Evolutionary conservation across 2,329 filamentous ascomycete species (phyloP).

Genomic region (Aphanocladium album): DNA sequence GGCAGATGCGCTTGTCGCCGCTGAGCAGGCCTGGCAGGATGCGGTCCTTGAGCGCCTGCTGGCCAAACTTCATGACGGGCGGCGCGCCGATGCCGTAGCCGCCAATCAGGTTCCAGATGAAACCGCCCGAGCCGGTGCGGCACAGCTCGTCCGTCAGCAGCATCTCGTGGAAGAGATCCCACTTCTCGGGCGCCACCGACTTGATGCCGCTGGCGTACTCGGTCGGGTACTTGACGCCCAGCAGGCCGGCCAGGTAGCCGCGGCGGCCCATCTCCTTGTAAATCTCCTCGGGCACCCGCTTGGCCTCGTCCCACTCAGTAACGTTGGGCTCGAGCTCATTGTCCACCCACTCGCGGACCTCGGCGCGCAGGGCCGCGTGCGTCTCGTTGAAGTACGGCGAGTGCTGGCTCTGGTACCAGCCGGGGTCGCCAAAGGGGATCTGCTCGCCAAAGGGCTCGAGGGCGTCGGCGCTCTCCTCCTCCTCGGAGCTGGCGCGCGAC

Average conservation of each 20-base stretch:
- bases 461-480: conserved; percentile 57
- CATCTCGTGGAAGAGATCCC: conserved; percentile 98
- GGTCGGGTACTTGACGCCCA: conserved; percentile 77
- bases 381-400: conserved; percentile 95
- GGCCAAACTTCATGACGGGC: conserved; percentile 86
- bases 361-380: conserved; percentile 83
- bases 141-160: conserved; percentile 92
- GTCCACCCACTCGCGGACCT: conserved; percentile 90
- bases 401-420: conserved; percentile 94
- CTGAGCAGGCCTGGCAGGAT: conserved; percentile 83
- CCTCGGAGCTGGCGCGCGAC: conserved; percentile 21
- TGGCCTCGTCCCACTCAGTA: conserved; percentile 94
- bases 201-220: conserved; percentile 67
- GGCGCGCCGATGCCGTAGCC: conserved; percentile 96
- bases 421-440: conserved; percentile 87
- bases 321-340: conserved; percentile 85
- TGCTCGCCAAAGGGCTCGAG: conserved; percentile 81
- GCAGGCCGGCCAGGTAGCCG: conserved; percentile 86
- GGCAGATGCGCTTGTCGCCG: conserved; percentile 94
- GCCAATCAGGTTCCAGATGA: conserved; percentile 95
- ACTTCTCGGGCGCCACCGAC: conserved; percentile 79
- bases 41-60: conserved; percentile 76
- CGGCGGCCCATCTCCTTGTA: conserved; percentile 94
- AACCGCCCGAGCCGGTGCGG: conserved; percentile 79
- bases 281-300: conserved; percentile 78